Percentiles rank a stretch among this genome's conserved stretches.
Conservation (phyloP, 345 rosid species). For the Citrus unshiu region DNA sequence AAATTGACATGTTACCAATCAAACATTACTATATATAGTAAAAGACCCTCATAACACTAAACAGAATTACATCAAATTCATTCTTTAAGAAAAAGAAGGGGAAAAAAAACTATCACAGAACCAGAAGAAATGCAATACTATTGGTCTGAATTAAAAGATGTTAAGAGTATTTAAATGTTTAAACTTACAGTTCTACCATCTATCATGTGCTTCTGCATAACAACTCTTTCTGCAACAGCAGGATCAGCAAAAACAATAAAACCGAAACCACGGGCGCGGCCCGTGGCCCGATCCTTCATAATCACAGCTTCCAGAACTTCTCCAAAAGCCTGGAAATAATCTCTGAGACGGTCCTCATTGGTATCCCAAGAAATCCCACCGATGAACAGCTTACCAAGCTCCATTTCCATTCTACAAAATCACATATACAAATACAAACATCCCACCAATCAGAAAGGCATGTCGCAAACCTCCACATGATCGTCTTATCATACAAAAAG, state of each 20-base stretch:
- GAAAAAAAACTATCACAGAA: neutral
- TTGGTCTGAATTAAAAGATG: slow-evolving; percentile 4
- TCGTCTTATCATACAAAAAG: neutral
- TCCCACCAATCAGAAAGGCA: slow-evolving; percentile 10
- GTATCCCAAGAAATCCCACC: slow-evolving; percentile 99
- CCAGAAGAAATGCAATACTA: slow-evolving; percentile 7
- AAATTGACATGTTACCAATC: slow-evolving; percentile 8
- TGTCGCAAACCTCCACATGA: neutral
- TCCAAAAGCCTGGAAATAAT: slow-evolving; percentile 77
- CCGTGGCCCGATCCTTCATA: slow-evolving; percentile 92
- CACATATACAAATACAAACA: slow-evolving; percentile 8
- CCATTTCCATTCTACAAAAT: slow-evolving; percentile 68
- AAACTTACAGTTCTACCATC: slow-evolving; percentile 85
- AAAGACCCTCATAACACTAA: slow-evolving; percentile 2
- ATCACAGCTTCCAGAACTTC: slow-evolving; percentile 83
- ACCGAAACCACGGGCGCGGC: slow-evolving; percentile 96
- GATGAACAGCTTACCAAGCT: slow-evolving; percentile 79
- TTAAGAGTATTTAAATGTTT: neutral
- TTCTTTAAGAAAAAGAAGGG: no score
- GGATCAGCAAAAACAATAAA: slow-evolving; percentile 86
- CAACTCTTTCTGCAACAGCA: slow-evolving; percentile 72
- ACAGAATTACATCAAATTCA: neutral
- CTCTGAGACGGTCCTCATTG: slow-evolving; percentile 78
- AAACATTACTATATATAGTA: slow-evolving; percentile 5
- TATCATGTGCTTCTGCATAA: slow-evolving; percentile 65